Evolutionary conservation across 2,329 filamentous ascomycete genomes (phyloP).

Genomic region (Fusarium guadeloupense): DNA sequence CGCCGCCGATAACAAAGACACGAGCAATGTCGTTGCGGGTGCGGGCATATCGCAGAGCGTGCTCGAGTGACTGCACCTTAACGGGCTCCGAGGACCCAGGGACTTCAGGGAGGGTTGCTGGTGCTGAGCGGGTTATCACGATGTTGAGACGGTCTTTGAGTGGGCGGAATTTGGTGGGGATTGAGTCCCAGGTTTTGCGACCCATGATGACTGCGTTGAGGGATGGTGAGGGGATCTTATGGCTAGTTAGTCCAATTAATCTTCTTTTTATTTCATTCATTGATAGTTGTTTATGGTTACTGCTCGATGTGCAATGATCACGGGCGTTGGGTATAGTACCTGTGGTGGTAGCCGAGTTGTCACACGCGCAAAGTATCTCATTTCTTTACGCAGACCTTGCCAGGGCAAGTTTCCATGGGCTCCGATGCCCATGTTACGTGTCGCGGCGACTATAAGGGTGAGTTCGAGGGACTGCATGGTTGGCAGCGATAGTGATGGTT

Average conservation of each 20-base stretch:
- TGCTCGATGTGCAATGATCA: too few species aligned
- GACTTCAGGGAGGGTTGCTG: constrained; percentile 16
- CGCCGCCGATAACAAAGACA: constrained; percentile 90
- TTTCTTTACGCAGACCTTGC: constrained; percentile 88
- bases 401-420: constrained; percentile 82
- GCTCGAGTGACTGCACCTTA: constrained; percentile 66
- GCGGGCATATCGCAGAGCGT: constrained; percentile 61
- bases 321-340: constrained; percentile 42
- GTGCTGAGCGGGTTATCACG: constrained; percentile 71
- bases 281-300: not conserved
- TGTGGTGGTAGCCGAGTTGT: constrained; percentile 71
- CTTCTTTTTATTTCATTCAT: not conserved
- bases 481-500: too few species aligned
- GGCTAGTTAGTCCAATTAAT: not conserved
- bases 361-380: constrained; percentile 93
- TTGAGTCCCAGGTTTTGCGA: constrained; percentile 94
- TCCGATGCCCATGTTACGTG: constrained; percentile 90
- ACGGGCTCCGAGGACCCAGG: constrained; percentile 55
- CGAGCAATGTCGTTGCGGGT: constrained; percentile 58
- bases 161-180: constrained; percentile 81
- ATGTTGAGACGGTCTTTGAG: constrained; percentile 84
- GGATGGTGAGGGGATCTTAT: constrained; percentile 46
- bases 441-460: constrained; percentile 94
- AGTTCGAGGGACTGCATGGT: constrained; percentile 67
- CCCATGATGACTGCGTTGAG: constrained; percentile 93